A percentile compares a stretch with the other conserved stretches of the same genome.
Evolutionary conservation across 2,329 filamentous ascomycete genomes (phyloP).

Genomic region (Aspergillus floridensis): DNA sequence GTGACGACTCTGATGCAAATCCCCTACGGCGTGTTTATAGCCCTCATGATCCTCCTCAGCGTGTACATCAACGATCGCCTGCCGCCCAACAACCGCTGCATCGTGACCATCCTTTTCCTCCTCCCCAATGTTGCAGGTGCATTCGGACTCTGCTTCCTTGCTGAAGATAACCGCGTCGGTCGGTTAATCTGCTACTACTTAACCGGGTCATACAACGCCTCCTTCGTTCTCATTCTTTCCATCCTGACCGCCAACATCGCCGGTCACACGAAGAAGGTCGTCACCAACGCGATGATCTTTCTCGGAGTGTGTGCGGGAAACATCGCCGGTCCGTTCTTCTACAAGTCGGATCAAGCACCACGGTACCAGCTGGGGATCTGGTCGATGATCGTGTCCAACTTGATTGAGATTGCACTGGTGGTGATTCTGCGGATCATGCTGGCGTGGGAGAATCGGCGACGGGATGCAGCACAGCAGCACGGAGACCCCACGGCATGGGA

Average conservation of each 20-base stretch:
- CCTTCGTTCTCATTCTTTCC: slow-evolving; percentile 29
- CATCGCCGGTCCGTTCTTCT: slow-evolving; percentile 30
- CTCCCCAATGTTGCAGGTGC: slow-evolving; percentile 23
- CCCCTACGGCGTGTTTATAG: slow-evolving; percentile 37
- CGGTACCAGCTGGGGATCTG: slow-evolving; percentile 24
- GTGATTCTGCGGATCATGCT: background rate
- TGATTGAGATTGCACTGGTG: slow-evolving; percentile 1
- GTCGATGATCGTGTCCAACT: slow-evolving; percentile 17
- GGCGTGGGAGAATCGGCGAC: slow-evolving; percentile 3
- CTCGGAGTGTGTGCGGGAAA: slow-evolving; percentile 27
- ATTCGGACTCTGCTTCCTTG: slow-evolving; percentile 20
- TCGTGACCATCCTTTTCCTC: slow-evolving; percentile 21
- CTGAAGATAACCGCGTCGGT: slow-evolving; percentile 16
- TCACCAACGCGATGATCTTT: slow-evolving; percentile 29
- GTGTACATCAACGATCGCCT: slow-evolving; percentile 23
- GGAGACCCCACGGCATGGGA: slow-evolving; percentile 13
- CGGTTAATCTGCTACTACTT: slow-evolving; percentile 26
- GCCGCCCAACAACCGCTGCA: slow-evolving; percentile 20
- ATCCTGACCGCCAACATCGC: slow-evolving; percentile 30
- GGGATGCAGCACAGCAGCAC: background rate
- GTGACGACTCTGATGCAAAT: slow-evolving; percentile 38
- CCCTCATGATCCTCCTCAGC: slow-evolving; percentile 21
- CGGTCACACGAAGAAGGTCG: slow-evolving; percentile 34
- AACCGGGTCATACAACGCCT: slow-evolving; percentile 30
- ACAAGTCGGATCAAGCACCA: slow-evolving; percentile 26